phyloP scores from a whole-genome alignment of 1,284 basidiomycete genomes.

The Trichosporon coremiiforme region DNA sequence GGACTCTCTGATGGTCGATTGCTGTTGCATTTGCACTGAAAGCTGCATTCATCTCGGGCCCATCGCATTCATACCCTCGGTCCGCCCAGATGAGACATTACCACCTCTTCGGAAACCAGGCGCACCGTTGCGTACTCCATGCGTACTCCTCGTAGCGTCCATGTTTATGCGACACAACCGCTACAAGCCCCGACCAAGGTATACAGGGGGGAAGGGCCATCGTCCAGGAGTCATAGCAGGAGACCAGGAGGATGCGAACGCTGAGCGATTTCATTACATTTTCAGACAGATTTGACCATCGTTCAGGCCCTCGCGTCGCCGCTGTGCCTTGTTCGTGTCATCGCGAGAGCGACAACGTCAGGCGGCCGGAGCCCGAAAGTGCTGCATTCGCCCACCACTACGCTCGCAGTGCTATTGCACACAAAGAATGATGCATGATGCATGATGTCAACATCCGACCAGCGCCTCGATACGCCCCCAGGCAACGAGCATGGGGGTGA shows the following conservation, averaged over 20 bases:
- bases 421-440: not conserved
- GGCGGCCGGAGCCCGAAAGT: not conserved
- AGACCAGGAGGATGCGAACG: too few species aligned
- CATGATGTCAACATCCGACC: conserved; percentile 1
- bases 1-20: not conserved
- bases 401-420: not conserved
- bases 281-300: not conserved
- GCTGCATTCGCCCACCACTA: not conserved
- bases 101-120: not conserved
- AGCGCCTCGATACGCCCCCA: not conserved
- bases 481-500: not conserved
- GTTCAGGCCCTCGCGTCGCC: not conserved
- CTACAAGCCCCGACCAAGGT: not conserved
- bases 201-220: not conserved
- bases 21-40: not conserved
- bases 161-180: not conserved
- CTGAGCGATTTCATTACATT: too few species aligned
- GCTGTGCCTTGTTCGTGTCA: not conserved
- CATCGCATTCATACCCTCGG: not conserved
- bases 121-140: not conserved
- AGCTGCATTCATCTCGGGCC: not conserved
- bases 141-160: not conserved
- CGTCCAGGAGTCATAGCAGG: too few species aligned
- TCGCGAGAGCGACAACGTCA: not conserved
- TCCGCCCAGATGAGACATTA: not conserved